Base-by-base conservation (phyloP, 2,329 filamentous ascomycete species). In the Aspergillus niger region DNA sequence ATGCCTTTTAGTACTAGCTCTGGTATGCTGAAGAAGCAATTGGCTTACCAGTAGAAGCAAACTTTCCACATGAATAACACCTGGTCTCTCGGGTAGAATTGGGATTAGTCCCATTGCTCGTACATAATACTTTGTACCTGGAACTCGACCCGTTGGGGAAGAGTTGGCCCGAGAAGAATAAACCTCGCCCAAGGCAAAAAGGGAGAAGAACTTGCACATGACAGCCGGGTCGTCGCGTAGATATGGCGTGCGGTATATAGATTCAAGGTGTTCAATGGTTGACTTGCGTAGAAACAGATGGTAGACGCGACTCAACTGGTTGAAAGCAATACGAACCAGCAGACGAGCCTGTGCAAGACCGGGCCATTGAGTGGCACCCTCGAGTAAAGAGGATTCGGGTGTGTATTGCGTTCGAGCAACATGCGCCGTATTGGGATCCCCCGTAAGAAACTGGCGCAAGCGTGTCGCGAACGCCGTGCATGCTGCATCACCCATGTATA, bases 161-260 rank as follows among this genome's bases (percentile, higher is more conserved):
- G 69, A 55, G 55, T 65, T 30, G 2, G 71, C 68, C 4, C 71
- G 66, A 15, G 71, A 72, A 0, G 76, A 77, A 58, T 79, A 80
- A 1, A 78, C 74, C 36, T 80, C 74, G 0, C 77, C 78, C 3
- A 80, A 59, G 0, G 76, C 75, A 67, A 80, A 79, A 2, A 80
- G 68, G 2, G 74, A 71, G 52, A 78, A 80, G 24, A 77, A 75
- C 24, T 79, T 79, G 57, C 76, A 79, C 4, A 74, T 64, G 63
- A 77, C 71, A 57, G 72, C 8, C 54, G 75, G 24, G 64, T 69
- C 63, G n/a, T 69, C 61, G 30, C 67, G 70, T 8, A 61, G 61
- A 2, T 51, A 26, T 1, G 56, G 60, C 24, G 32, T 67, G n/a
- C 60, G 74, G 68, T 59, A 72, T 8, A 68, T 66, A 32, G 47